These are phyloP conservation scores for Suillus ampliporus DNA, from an alignment of 768 basidiomycete species.

Conservation along the genomic window DNA sequence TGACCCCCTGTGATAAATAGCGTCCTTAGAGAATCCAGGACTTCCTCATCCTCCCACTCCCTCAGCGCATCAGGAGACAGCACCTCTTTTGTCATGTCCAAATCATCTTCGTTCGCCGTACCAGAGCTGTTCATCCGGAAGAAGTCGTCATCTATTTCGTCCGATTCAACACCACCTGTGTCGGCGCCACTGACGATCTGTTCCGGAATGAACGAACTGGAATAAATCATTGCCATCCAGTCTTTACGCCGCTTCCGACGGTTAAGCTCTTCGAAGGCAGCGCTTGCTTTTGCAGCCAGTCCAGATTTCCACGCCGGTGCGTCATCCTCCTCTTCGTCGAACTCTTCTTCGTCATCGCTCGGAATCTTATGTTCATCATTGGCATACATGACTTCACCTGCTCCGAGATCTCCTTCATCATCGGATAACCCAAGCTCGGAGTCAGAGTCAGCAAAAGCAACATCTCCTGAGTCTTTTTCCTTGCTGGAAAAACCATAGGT, in stretches of 20 bases:
- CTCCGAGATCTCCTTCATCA: slow-evolving; percentile 41
- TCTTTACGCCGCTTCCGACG: slow-evolving; percentile 57
- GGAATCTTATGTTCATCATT: slow-evolving; percentile 58
- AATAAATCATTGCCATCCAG: slow-evolving; percentile 89
- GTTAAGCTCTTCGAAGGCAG: slow-evolving; percentile 47
- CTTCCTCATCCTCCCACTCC: slow-evolving; percentile 85
- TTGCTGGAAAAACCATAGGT: slow-evolving; percentile 43
- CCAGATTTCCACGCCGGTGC: slow-evolving; percentile 79
- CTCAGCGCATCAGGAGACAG: slow-evolving; percentile 56
- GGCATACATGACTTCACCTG: slow-evolving; percentile 46
- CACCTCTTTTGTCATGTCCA: slow-evolving; percentile 74
- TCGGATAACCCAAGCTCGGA: slow-evolving; percentile 68
- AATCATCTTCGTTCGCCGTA: slow-evolving; percentile 48
- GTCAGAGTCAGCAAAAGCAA: slow-evolving; percentile 80
- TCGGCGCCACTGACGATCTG: slow-evolving; percentile 59
- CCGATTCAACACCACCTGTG: not conserved
- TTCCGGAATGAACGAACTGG: slow-evolving; percentile 66
- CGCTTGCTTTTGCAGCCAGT: slow-evolving; percentile 56
- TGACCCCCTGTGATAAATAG: slow-evolving; percentile 87
- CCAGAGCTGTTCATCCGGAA: slow-evolving; percentile 60
- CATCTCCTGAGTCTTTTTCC: slow-evolving; percentile 44
- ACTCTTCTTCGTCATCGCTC: slow-evolving; percentile 53
- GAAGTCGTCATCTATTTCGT: slow-evolving; percentile 70
- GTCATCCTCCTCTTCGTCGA: slow-evolving; percentile 43
- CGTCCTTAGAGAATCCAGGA: slow-evolving; percentile 84